Conservation (phyloP, 495 filamentous ascomycete genomes). For the Rhizodiscina lignyota region DNA sequence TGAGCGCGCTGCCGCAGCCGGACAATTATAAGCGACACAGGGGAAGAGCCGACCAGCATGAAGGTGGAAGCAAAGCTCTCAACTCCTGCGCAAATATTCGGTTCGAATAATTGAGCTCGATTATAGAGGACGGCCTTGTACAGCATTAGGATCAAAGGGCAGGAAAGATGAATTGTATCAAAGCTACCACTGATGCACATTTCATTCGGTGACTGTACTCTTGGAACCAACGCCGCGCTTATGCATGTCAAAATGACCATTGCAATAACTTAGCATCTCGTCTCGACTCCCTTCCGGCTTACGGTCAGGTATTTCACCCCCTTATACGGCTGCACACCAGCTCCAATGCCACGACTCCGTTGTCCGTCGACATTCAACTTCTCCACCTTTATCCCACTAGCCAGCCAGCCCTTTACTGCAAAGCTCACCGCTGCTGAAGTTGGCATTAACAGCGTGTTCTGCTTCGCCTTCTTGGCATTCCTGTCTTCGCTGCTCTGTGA, state of each 20-base stretch:
- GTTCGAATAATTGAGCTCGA: no score
- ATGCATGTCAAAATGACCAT: no score
- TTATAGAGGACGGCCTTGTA: no score
- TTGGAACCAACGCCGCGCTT: no score
- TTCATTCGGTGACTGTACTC: no score
- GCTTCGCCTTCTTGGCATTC: conserved; percentile 36
- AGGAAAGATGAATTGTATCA: no score
- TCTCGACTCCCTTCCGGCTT: conserved; percentile 72
- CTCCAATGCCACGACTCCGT: conserved; percentile 71
- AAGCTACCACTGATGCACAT: no score
- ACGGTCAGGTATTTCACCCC: conserved; percentile 94
- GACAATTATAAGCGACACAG: no score
- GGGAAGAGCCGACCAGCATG: no score
- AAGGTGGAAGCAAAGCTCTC: no score
- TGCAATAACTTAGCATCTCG: conserved; percentile 34
- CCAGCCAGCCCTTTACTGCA: conserved; percentile 82
- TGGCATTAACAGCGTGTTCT: conserved; percentile 81
- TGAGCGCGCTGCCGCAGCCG: conserved; percentile 46
- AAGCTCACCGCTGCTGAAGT: conserved; percentile 76
- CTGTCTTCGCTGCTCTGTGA: conserved; percentile 14
- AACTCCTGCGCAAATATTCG: no score
- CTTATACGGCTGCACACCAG: conserved; percentile 87
- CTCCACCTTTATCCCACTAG: conserved; percentile 87
- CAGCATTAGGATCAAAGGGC: no score
- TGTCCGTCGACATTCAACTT: conserved; percentile 71